Base-by-base conservation (phyloP, 1,284 basidiomycete species). In the Sanghuangporus weigelae region DNA sequence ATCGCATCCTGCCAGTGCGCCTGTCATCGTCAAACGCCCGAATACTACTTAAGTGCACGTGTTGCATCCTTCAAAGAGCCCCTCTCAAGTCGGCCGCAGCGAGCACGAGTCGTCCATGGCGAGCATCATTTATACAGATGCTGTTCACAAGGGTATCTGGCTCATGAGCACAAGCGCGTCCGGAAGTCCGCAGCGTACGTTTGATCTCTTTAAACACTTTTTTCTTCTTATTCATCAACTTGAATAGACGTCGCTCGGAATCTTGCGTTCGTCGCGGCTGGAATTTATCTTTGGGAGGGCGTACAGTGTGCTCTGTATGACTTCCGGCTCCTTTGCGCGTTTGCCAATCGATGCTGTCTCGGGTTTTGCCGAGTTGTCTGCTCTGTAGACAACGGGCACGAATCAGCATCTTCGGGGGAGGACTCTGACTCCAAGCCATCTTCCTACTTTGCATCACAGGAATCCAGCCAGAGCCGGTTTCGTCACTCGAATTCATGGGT, bases 251-350 rank as follows among this genome's bases (percentile, higher is more conserved):
- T 38, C 16, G 31, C 53, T 16, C 53, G 53, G 11, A 57, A 62
- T 40, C 21, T 62, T 23, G 61, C 61, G 2, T 55, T 57, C 23
- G 48, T 54, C 21, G 61, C 61, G 7, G 42, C 54, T n/a, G 61
- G 61, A 12, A 16, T 57, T 54, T 62, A 62, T 23, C 40, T 44
- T 19, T 62, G 61, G 61, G 61, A 62, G 55, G 54, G 21, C 21
- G 61, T 44, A 14, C 61, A 62, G 36, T 62, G 35, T 23, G 16
- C 50, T 19, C 11, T 50, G 21, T 62, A 49, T 23, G 61, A 62
- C 31, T 14, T 38, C 36, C 53, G 44, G 8, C 14, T 62, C 2
- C 31, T 57, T 8, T 57, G 26, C 12, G 5, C 55, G 14, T 35
- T 62, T 35, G 14, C n/a, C 7, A 11, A 4, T 38, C 53, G 53